Conservation (phyloP, 2,329 filamentous ascomycete genomes). For the Colletotrichum phormii region DNA sequence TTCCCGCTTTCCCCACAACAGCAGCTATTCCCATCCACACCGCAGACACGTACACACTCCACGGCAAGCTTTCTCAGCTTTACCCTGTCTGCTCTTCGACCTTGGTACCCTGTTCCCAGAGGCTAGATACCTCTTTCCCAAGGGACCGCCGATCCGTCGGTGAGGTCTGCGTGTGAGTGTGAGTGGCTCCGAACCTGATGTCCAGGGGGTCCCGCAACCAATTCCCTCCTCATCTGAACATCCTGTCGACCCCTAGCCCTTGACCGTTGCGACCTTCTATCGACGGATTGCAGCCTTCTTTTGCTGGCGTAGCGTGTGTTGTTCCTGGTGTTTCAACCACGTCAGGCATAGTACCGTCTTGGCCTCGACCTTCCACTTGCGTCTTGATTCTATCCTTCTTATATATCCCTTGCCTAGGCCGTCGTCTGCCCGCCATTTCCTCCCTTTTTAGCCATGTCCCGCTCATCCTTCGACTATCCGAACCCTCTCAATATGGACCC, state of each 20-base stretch:
- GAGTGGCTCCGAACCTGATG: neutral
- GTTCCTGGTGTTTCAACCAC: constrained; percentile 31
- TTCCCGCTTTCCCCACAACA: neutral
- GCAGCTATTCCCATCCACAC: neutral
- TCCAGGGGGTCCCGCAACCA: constrained; percentile 2
- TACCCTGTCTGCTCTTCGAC: neutral
- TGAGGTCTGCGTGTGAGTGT: neutral
- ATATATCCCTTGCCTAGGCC: constrained; percentile 8
- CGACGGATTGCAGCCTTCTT: constrained; percentile 1
- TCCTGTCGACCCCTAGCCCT: constrained; percentile 15
- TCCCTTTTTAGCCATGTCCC: neutral
- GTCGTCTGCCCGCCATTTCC: neutral
- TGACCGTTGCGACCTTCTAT: constrained; percentile 4
- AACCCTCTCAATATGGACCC: constrained; percentile 33
- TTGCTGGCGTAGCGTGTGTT: constrained; percentile 12
- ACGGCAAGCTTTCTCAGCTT: constrained; percentile 3
- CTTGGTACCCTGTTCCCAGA: constrained; percentile 1
- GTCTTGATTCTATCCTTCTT: neutral
- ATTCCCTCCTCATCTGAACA: constrained; percentile 12
- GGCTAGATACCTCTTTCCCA: neutral
- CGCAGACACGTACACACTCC: neutral
- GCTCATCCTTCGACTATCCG: neutral
- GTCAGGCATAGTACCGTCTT: constrained; percentile 15
- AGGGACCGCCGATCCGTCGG: constrained; percentile 1
- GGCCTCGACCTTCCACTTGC: constrained; percentile 7